Evolutionary conservation across 1,284 basidiomycete species (phyloP), one percentile per base, ranked within the genome.

Genomic region (Hemileia vastatrix): DNA sequence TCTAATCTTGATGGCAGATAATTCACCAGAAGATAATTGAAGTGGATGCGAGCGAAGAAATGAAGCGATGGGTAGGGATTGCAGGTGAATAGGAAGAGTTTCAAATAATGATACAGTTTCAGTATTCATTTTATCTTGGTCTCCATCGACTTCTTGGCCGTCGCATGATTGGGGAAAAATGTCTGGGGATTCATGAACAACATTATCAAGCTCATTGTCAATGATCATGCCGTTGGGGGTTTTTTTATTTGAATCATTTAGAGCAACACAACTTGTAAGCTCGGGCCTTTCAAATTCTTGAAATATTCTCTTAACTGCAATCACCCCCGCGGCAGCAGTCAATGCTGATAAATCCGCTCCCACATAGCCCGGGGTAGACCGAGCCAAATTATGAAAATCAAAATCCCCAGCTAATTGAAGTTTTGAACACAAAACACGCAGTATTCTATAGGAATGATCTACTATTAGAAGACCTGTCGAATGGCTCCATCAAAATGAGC

Each of bases 291-390:
- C 86, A 3, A 96, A 78, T 68, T 86, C 82, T 74, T 87, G 82
- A 76, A 97, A 97, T 70, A 98, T 96, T 24, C 94, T 83, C 77
- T 97, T 96, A 47, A 98, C 92, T 0, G 94, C 92, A 51, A 91
- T 86, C 64, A 96, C 90, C 4, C 94, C 94, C 0, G 94, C 94
- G 23, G 92, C 91, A 4, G 90, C 88, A 0, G 92, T 91, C 6
- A 97, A 78, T 0, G 92, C 88, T 0, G 88, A 84, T 27, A 98
- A 77, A 78, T 98, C 94, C 0, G 94, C 94, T 40, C 94, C 93
- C 6, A 97, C 94, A 72, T 95, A 98, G 0, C 94, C 94, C 1
- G 95, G 95, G 0, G 94, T 98, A 0, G 87, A 83, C 77, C 91
- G 93, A 13, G 94, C 94, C 13, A 98, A 80, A 1, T 82, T 81